Evolutionary conservation across 1,139 yeast genomes (phyloP), one percentile per base, ranked within the genome.

Genomic region (Geotrichum carabidarum): DNA sequence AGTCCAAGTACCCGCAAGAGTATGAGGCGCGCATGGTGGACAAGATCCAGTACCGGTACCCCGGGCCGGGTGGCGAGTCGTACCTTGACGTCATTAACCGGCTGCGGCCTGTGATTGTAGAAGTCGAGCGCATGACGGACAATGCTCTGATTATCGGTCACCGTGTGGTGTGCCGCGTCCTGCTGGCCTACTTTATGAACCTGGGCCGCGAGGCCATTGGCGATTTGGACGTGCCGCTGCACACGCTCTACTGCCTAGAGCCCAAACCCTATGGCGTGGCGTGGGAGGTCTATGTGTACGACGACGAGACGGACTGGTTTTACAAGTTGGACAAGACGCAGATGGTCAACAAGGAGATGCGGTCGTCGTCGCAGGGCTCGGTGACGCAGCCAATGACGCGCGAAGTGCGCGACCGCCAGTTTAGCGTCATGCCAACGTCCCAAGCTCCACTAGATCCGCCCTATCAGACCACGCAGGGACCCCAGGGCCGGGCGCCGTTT

Each of bases 21-120:
- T 91, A 85, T 65, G 82, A 80, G 47, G 79, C 89, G 18, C 78
- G 97, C 58, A 73, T 87, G 61, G 75, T 77, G 46, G 84, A 87
- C 68, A 91, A 91, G 70, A 76, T 91, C 63, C 75, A 84, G 34
- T 91, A 90, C 70, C 75, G 97, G 61, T 91, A 89, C 67, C 98
- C 97, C 1, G 97, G 97, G 11, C 87, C 88, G 54, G 96, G 96
- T n/a, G 97, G 98, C 32, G 98, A 91, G 70, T 86, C 95, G 0
- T 91, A 91, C 64, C 73, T 91, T 63, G 99, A 93, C 70, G 98
- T 91, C 4, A 84, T 93, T 64, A 88, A 91, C 59, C 78, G 98
- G 58, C 76, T 93, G 57, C 77, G 96, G 57, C 95, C 98, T 0
- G 81, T 93, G 37, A 91, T 93, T 59, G 89, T 91, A 9, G 98